phyloP scores from a whole-genome alignment of 768 basidiomycete species.

The Sporobolomyces roseus region DNA sequence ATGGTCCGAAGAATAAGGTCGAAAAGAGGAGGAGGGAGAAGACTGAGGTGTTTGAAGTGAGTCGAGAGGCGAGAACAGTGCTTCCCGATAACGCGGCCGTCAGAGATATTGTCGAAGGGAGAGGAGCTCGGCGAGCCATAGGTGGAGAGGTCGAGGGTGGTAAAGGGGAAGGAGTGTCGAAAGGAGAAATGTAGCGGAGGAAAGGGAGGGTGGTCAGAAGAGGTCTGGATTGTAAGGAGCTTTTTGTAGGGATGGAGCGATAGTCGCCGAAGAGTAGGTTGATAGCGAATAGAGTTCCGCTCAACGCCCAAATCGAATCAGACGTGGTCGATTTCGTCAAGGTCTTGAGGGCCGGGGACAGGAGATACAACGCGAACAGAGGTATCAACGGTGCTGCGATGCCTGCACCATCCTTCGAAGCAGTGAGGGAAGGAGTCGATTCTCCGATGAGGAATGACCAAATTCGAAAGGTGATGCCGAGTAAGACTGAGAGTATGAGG shows the following conservation, averaged over 20 bases:
- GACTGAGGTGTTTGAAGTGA: conserved; percentile 75
- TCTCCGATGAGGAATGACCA: conserved; percentile 24
- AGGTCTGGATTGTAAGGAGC: background rate
- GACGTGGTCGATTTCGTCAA: conserved; percentile 91
- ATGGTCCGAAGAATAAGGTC: conserved; percentile 75
- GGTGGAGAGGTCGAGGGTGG: too few relatives aligned
- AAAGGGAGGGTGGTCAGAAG: background rate
- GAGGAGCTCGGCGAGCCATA: conserved; percentile 10
- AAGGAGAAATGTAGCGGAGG: background rate
- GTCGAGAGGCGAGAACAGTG: conserved; percentile 85
- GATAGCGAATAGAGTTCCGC: conserved; percentile 68
- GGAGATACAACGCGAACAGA: conserved; percentile 78
- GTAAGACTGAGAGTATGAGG: conserved; percentile 61
- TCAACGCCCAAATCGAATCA: conserved; percentile 93
- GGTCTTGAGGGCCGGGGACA: conserved; percentile 86
- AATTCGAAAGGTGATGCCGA: conserved; percentile 53
- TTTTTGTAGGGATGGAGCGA: conserved; percentile 47
- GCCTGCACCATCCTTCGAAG: too few relatives aligned
- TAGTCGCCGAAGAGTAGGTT: conserved; percentile 83
- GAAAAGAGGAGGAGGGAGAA: conserved; percentile 84
- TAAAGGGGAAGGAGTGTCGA: background rate
- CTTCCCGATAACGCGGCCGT: conserved; percentile 82
- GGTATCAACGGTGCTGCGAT: conserved; percentile 62
- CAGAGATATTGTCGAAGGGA: conserved; percentile 48
- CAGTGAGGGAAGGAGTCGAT: too few relatives aligned